These are phyloP conservation scores for Trypanosoma rangeli DNA, from an alignment of 208 protist genomes.

Conservation along the genomic window DNA sequence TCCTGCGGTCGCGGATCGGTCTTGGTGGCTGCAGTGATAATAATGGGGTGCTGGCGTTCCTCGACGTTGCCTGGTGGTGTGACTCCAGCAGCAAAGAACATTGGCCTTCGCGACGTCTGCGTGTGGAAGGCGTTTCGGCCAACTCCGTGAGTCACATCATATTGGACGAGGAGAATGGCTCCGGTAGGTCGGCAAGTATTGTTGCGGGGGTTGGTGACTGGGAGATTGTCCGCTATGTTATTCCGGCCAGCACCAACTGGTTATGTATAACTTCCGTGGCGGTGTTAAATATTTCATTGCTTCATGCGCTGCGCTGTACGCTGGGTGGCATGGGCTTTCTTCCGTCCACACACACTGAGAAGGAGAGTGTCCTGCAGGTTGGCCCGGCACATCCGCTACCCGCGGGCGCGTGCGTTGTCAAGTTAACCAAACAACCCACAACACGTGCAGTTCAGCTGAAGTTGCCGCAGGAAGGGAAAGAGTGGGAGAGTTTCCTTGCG, in stretches of 20 bases:
- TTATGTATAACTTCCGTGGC: constrained; percentile 25
- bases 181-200: not conserved
- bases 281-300: constrained; percentile 24
- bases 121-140: constrained; percentile 16
- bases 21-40: not conserved
- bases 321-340: constrained; percentile 41
- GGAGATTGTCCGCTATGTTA: constrained; percentile 28
- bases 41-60: constrained; percentile 10
- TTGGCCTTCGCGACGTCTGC: not conserved
- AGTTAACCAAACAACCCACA: constrained; percentile 14
- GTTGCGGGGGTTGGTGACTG: constrained; percentile 14
- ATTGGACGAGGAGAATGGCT: not conserved
- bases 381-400: constrained; percentile 3
- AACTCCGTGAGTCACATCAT: constrained; percentile 5
- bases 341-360: not conserved
- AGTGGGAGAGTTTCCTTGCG: constrained; percentile 23
- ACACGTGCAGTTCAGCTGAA: constrained; percentile 33
- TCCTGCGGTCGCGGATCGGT: constrained; percentile 42
- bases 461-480: constrained; percentile 10
- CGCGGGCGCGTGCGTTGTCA: not conserved
- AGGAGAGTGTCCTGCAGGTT: constrained; percentile 21
- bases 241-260: constrained; percentile 10
- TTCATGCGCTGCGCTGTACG: constrained; percentile 29
- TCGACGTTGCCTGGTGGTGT: constrained; percentile 29
- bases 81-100: not conserved